Conservation (phyloP, 129 eudicot species). For the Smallanthus sonchifolius region DNA sequence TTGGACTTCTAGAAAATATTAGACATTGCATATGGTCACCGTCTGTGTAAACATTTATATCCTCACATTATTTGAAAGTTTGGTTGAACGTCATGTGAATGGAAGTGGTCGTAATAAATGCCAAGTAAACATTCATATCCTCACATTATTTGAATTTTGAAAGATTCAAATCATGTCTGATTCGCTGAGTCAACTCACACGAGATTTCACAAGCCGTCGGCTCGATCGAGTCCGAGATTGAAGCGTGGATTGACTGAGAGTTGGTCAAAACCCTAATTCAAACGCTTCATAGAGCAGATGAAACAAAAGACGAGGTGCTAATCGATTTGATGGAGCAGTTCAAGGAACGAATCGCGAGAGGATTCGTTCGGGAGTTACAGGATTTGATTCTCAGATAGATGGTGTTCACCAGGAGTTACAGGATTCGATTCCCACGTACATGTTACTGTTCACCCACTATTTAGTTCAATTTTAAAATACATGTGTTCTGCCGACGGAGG, state of each 20-base stretch:
- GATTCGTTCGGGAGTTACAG: conserved; percentile 66
- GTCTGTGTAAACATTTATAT: no score
- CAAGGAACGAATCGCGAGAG: conserved; percentile 36
- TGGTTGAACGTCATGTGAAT: no score
- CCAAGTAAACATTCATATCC: no score
- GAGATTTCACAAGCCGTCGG: conserved; percentile 63
- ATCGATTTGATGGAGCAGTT: conserved; percentile 31
- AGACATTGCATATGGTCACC: no score
- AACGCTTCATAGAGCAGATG: conserved; percentile 27
- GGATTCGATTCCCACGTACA: conserved; percentile 36
- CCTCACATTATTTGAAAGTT: no score
- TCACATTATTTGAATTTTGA: no score
- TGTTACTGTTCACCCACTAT: no score
- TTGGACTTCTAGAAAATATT: no score
- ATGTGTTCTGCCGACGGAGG: no score
- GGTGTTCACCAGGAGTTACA: conserved; percentile 41
- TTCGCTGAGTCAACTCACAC: conserved; percentile 49
- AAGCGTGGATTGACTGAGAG: conserved; percentile 75
- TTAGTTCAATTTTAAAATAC: no score
- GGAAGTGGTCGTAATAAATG: no score
- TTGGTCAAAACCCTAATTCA: conserved; percentile 36
- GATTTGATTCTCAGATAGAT: conserved; percentile 56
- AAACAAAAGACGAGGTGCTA: conserved; percentile 27
- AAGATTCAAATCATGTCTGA: conserved; percentile 51
- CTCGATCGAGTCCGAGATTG: conserved; percentile 61